Evolutionary conservation across 83 land plant genomes (phyloP).

Genomic region (Diphasiastrum complanatum): DNA sequence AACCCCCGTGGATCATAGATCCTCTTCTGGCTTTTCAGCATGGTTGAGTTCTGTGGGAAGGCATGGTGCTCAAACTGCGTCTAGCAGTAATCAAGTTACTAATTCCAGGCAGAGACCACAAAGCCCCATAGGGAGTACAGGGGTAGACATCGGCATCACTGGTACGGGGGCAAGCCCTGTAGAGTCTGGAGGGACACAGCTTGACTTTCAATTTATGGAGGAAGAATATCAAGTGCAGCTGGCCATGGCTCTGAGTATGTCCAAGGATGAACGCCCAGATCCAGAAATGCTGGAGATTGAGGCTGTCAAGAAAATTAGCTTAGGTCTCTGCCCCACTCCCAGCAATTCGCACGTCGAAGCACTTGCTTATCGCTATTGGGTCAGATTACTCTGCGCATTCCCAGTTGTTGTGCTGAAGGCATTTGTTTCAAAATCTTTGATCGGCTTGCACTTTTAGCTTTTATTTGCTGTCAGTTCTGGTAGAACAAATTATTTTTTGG

Average conservation of each 20-base stretch:
- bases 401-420: no score
- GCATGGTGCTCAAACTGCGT: background rate
- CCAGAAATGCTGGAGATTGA: conserved; percentile 5
- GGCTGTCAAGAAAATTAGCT: conserved; percentile 12
- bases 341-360: conserved; percentile 5
- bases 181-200: background rate
- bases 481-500: no score
- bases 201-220: background rate
- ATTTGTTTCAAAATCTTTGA: no score
- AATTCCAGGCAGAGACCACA: no score
- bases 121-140: background rate
- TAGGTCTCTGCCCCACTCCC: background rate
- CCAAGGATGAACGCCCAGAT: conserved; percentile 5
- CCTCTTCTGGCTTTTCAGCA: conserved; percentile 2
- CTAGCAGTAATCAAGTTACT: background rate
- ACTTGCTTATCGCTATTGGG: conserved; percentile 12
- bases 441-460: no score
- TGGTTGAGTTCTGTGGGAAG: background rate
- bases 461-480: no score
- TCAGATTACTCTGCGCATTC: no score
- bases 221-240: conserved; percentile 18
- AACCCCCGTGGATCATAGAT: background rate
- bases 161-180: background rate
- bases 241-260: conserved; percentile 8
- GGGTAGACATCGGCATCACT: background rate